phyloP scores from a whole-genome alignment of 2,329 filamentous ascomycete genomes.

The Apiospora koreana region DNA sequence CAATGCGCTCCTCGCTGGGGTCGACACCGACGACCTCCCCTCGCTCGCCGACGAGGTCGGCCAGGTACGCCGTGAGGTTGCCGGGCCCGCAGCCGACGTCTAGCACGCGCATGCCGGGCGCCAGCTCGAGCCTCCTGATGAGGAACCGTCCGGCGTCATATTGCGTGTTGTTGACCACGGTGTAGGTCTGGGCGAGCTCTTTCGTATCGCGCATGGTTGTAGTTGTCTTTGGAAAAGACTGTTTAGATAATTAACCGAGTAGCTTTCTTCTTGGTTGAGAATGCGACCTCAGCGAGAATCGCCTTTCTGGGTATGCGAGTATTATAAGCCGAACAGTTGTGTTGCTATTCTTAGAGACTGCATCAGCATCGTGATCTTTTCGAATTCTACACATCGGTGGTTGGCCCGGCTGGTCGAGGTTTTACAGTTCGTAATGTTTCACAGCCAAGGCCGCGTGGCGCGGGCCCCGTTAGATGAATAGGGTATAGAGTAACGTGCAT shows the following conservation, averaged over 20 bases:
- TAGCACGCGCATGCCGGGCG: conserved; percentile 25
- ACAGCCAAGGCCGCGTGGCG: not conserved
- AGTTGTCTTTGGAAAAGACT: not conserved
- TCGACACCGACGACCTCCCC: conserved; percentile 33
- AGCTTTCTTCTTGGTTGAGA: too few species aligned
- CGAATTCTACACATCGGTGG: too few species aligned
- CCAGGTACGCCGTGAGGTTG: conserved; percentile 28
- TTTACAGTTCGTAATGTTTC: not conserved
- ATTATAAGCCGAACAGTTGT: not conserved
- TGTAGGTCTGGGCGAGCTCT: conserved; percentile 29
- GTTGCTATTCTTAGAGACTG: not conserved
- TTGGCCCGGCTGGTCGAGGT: not conserved
- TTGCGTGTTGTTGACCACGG: conserved; percentile 26
- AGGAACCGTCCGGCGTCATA: conserved; percentile 27
- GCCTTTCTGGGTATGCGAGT: not conserved
- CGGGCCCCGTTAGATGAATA: not conserved
- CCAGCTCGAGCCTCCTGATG: conserved; percentile 22
- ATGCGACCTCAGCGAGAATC: not conserved
- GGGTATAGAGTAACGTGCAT: not conserved
- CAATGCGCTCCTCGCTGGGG: conserved; percentile 32
- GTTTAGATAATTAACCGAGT: not conserved
- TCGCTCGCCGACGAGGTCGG: conserved; percentile 22
- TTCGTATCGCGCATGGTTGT: conserved; percentile 24
- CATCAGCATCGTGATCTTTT: not conserved
- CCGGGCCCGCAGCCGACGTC: conserved; percentile 37